Evolutionary conservation across 768 basidiomycete species (phyloP), one percentile per base, ranked within the genome.

Genomic region (Tylopilus balloui): DNA sequence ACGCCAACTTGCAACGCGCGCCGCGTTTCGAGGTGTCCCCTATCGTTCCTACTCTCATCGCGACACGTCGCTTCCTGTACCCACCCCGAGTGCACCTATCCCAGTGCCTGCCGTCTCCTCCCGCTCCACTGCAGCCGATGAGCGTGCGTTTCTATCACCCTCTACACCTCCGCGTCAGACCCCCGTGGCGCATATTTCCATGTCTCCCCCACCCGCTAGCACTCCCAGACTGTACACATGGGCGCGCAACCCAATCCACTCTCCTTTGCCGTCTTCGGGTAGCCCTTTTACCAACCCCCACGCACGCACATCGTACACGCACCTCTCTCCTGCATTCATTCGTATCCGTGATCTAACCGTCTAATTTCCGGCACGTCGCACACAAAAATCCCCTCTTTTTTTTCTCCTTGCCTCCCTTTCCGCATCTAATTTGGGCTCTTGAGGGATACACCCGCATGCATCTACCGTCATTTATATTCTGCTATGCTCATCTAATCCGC

Each of bases 141-240:
- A 65, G 14, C 50, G 51, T 14, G 14, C 31, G 17, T 32, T 53
- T 1, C 9, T 47, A 15, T 52, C 59, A 2, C 67, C 70, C 1
- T 59, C 63, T 4, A 71, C 72, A 6, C 72, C 73, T 0, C 65
- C 59, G 2, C 63, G 57, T 41, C 63, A 64, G 47, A 54, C 56
- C 8, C 37, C 65, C 2, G 40, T 59, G 23, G 31, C 58, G 10
- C 58, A 60, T 27, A 12, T 59, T 7, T 50, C 64, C n/a, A 78
- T 80, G 23, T 81, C 81, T 3, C 78, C 81, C 4, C 70, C 80
- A 6, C 79, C 79, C 1, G 65, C 77, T 6, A 74, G 76, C 43
- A 78, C 81, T 1, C 82, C 81, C 8, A 72, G 78, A 34, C 68
- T 82, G 25, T 82, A 83, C 60, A 68, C 75, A 1, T 84, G 83